These are phyloP conservation scores for Penicillium simplicissimum DNA, from an alignment of 495 filamentous ascomycete genomes.

Conservation along the genomic window DNA sequence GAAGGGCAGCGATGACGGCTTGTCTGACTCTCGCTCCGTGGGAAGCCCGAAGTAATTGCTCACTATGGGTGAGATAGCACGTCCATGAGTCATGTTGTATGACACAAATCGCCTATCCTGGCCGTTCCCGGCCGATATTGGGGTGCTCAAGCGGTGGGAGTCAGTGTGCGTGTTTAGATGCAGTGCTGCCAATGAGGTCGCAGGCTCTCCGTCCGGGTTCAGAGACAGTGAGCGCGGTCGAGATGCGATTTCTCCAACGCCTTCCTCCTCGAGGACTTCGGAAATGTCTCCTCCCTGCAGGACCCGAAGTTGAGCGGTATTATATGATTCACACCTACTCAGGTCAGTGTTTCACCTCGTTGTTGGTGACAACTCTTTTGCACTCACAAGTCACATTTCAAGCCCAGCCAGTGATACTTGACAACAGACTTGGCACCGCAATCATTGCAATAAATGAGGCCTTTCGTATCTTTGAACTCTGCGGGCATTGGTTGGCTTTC, in stretches of 20 bases:
- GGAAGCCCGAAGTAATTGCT: slow-evolving; percentile 51
- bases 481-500: slow-evolving; percentile 86
- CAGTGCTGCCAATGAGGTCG: slow-evolving; percentile 28
- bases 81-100: slow-evolving; percentile 43
- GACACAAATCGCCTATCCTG: slow-evolving; percentile 29
- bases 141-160: slow-evolving; percentile 30
- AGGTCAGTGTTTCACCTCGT: slow-evolving; percentile 17
- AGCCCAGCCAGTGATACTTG: slow-evolving; percentile 90
- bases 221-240: slow-evolving; percentile 35
- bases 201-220: slow-evolving; percentile 26
- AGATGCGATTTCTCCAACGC: slow-evolving; percentile 13
- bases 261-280: slow-evolving; percentile 28
- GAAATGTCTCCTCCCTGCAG: slow-evolving; percentile 44
- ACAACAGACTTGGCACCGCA: slow-evolving; percentile 83
- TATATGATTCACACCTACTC: slow-evolving; percentile 72
- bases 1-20: slow-evolving; percentile 36
- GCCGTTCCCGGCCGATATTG: slow-evolving; percentile 25
- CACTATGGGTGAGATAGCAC: slow-evolving; percentile 42
- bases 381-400: slow-evolving; percentile 77
- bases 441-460: slow-evolving; percentile 89
- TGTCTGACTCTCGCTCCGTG: slow-evolving; percentile 34
- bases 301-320: slow-evolving; percentile 73
- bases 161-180: slow-evolving; percentile 37
- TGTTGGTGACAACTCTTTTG: neutral
- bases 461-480: slow-evolving; percentile 77